Conservation (phyloP, 805 yeast species). For the Kodamaea hsintzibuensis region DNA sequence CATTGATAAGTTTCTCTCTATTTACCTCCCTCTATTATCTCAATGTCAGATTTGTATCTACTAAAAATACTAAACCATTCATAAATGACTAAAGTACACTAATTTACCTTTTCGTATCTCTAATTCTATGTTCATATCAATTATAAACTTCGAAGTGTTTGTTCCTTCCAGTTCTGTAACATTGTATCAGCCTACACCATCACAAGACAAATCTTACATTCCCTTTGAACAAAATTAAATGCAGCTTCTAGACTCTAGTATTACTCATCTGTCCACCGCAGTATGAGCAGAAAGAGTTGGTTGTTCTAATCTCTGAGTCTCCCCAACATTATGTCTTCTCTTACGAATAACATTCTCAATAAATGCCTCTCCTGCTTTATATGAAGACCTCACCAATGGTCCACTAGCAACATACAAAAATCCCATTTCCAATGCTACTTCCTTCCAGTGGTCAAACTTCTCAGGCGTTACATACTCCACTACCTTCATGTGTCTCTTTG, state of each 20-base stretch:
- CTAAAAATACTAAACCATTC: no score
- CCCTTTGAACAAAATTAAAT: no score
- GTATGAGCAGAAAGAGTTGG: slow-evolving; percentile 11
- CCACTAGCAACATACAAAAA: slow-evolving; percentile 97
- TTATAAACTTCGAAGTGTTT: no score
- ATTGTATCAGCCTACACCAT: neutral
- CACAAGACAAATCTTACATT: neutral
- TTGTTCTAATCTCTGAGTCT: slow-evolving; percentile 33
- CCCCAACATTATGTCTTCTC: slow-evolving; percentile 56
- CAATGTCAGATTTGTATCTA: no score
- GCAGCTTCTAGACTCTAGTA: no score
- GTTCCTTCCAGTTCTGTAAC: no score
- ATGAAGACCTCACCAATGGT: slow-evolving; percentile 93
- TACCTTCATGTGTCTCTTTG: slow-evolving; percentile 97
- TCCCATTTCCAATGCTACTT: slow-evolving; percentile 82
- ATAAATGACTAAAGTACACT: no score
- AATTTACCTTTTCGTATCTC: no score
- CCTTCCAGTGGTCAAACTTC: slow-evolving; percentile 91
- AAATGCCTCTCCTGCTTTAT: slow-evolving; percentile 97
- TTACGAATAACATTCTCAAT: slow-evolving; percentile 89
- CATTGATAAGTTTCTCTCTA: no score
- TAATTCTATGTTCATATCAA: no score
- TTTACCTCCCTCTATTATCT: no score
- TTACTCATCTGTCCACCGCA: neutral
- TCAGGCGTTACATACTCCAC: slow-evolving; percentile 94